These are phyloP conservation scores for Sisymbrium altissimum DNA, from an alignment of 345 rosid species.

Conservation along the genomic window DNA sequence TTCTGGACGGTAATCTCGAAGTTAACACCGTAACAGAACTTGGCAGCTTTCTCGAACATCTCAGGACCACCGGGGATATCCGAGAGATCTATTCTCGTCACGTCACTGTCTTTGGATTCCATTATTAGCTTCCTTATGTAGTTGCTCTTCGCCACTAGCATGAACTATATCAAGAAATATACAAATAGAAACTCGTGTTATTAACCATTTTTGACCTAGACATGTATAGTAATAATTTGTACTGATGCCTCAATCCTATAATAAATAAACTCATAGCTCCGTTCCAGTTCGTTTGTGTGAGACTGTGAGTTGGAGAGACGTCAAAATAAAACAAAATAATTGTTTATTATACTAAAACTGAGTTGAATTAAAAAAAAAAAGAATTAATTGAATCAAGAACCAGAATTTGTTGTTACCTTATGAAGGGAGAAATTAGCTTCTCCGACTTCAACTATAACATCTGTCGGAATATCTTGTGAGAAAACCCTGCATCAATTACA, in stretches of 20 bases:
- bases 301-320: no score
- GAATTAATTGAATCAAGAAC: no score
- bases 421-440: slow-evolving; percentile 87
- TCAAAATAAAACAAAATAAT: neutral
- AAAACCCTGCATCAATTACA: slow-evolving; percentile 58
- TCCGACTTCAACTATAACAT: slow-evolving; percentile 68
- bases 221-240: neutral
- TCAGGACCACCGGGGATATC: slow-evolving; percentile 93
- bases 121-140: slow-evolving; percentile 69
- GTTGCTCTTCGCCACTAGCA: slow-evolving; percentile 91
- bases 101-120: slow-evolving; percentile 63
- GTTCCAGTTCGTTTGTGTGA: neutral
- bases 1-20: slow-evolving; percentile 93
- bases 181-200: neutral
- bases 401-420: slow-evolving; percentile 44
- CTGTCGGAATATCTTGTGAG: slow-evolving; percentile 82
- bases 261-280: no score
- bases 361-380: slow-evolving; percentile 3
- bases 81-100: slow-evolving; percentile 58
- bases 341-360: neutral
- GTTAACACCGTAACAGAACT: slow-evolving; percentile 93
- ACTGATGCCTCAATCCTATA: no score
- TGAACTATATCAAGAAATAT: slow-evolving; percentile 47
- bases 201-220: neutral
- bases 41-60: slow-evolving; percentile 87